Conservation (phyloP, 2,329 filamentous ascomycete species). For the Diaporthe citri region DNA sequence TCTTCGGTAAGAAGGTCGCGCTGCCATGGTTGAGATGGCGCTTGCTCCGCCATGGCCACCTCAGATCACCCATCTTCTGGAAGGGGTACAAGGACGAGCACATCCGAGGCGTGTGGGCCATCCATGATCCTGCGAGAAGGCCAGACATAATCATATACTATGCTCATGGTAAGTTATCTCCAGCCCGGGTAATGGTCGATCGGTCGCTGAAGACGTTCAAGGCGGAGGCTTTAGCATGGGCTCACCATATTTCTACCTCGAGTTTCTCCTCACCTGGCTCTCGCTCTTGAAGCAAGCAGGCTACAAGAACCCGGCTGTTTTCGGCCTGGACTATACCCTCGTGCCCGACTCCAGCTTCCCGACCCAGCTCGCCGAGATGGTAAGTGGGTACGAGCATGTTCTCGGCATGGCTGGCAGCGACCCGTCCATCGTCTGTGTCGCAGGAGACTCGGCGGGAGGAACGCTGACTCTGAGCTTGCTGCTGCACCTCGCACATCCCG, state of each 20-base stretch:
- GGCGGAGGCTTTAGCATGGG: conserved; percentile 89
- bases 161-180: conserved; percentile 71
- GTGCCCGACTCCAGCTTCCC: conserved; percentile 82
- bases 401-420: conserved; percentile 66
- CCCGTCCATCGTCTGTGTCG: conserved; percentile 75
- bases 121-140: conserved; percentile 67
- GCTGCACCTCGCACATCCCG: conserved; percentile 68
- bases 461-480: conserved; percentile 80
- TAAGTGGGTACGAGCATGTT: conserved; percentile 79
- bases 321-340: conserved; percentile 84
- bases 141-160: conserved; percentile 88
- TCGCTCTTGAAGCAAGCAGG: conserved; percentile 73
- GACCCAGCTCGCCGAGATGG: conserved; percentile 77
- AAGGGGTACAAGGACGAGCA: conserved; percentile 63
- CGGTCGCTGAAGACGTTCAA: conserved; percentile 47
- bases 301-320: conserved; percentile 81
- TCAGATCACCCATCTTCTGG: conserved; percentile 74
- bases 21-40: conserved; percentile 82
- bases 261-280: conserved; percentile 82
- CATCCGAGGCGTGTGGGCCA: conserved; percentile 78
- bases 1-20: conserved; percentile 81
- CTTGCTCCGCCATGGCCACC: conserved; percentile 78
- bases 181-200: no score
- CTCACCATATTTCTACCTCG: conserved; percentile 85
- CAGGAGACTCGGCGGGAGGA: conserved; percentile 84